Evolutionary conservation across 371 early-diverging fungal genomes (phyloP), one percentile per base, ranked within the genome.

Genomic region (Mortierella sp.): DNA sequence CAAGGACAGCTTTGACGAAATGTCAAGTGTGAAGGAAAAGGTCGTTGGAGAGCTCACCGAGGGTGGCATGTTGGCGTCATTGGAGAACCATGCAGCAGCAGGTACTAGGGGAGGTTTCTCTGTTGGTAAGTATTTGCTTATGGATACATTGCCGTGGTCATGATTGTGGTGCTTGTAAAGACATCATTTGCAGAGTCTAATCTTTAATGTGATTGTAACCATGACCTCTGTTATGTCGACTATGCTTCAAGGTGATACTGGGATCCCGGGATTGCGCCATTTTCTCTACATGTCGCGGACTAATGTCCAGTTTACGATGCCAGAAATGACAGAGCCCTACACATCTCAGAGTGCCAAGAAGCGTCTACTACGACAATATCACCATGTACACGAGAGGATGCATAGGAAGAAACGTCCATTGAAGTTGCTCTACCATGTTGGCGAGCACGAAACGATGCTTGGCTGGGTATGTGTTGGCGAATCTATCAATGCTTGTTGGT

Each of bases 1-100:
- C 55, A 90, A 90, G 78, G 93, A 94, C 61, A 88, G 88, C 48
- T 96, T 96, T 64, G 91, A 90, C 59, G 91, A 92, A 13, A 81
- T 95, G 78, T 86, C 90, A 4, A 86, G 86, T 56, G 92, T 89
- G 71, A 92, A 92, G 60, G 70, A 79, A 57, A 63, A 59, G 3
- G 85, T 96, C 14, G 86, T 89, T 0, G 83, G 89, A 71, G 93
- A 85, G 56, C 63, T 58, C 7, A 64, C 57, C 28, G 54, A 61
- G 19, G 56, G 58, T 13, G 70, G 70, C 7, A 76, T 76, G 70
- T 47, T 76, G 21, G 44, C 64, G 0, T 62, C 66, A 0, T 37
- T 76, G 49, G 77, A 76, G 29, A 54, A 27, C 10, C 60, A 71
- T 53, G 81, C 79, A 5, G 71, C 65, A 16, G 71, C 68, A 24